Conservation (phyloP, 2,329 filamentous ascomycete species). For the Leptodontidium sp. region DNA sequence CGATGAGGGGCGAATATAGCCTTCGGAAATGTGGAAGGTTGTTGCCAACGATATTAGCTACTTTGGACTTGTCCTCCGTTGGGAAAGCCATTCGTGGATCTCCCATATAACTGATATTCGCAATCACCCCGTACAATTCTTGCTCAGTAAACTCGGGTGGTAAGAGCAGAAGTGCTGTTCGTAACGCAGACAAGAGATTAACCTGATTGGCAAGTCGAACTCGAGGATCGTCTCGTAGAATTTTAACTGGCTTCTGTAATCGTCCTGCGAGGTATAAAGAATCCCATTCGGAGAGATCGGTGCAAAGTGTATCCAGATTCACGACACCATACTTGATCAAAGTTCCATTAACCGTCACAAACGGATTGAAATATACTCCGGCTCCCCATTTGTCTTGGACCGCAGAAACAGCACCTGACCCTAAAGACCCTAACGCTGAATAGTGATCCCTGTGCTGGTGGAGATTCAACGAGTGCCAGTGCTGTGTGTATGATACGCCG, state of each 20-base stretch:
- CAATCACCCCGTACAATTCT: conserved; percentile 89
- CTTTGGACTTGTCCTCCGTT: conserved; percentile 90
- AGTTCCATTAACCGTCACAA: conserved; percentile 91
- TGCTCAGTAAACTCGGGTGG: conserved; percentile 86
- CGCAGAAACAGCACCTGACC: conserved; percentile 83
- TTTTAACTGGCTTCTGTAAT: conserved; percentile 97
- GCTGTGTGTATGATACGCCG: conserved; percentile 90
- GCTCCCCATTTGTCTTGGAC: conserved; percentile 91
- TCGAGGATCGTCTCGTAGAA: conserved; percentile 89
- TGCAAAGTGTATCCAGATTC: conserved; percentile 87
- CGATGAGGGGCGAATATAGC: conserved; percentile 88
- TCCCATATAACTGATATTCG: conserved; percentile 91
- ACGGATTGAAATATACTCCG: conserved; percentile 97
- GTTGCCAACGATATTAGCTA: conserved; percentile 90
- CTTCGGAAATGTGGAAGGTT: conserved; percentile 92
- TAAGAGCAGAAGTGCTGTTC: conserved; percentile 86
- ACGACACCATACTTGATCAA: conserved; percentile 98
- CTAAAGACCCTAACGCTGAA: conserved; percentile 82
- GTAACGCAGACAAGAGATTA: conserved; percentile 90
- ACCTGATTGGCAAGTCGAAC: conserved; percentile 95
- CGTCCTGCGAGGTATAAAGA: conserved; percentile 96
- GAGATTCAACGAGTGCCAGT: conserved; percentile 96
- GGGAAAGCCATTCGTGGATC: conserved; percentile 95
- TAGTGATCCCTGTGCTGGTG: conserved; percentile 91
- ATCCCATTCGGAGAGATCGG: conserved; percentile 89